Base-by-base conservation (phyloP, 1,284 basidiomycete genomes). In the Sanghuangporus weigelae region DNA sequence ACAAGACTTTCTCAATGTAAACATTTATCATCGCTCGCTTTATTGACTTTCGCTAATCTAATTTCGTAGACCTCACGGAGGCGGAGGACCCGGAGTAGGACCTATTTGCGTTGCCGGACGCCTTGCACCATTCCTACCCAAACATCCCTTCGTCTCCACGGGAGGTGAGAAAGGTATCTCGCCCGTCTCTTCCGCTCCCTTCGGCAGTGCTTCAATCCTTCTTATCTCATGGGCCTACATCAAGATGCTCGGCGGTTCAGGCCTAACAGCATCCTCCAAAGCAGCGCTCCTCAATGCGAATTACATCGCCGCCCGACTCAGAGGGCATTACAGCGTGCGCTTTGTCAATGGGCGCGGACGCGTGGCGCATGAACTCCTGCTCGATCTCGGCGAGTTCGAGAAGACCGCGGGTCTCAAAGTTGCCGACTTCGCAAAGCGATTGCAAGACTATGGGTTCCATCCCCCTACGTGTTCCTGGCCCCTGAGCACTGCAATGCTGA, bases 221-320 rank as follows among this genome's bases (percentile, higher is more conserved):
- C 84, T 96, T 67, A 98, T 99, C 73, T 98, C 96, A 1, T 99
- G 96, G 96, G 93, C 95, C 16, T 96, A 95, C 76, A 92, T 96
- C 81, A 95, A 93, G 81, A 98, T 98, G 96, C 87, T 98, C 38
- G 96, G 96, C 39, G 96, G 95, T 23, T 77, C 84, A 63, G 96
- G 96, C 16, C 83, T 99, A 49, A 86, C 87, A 48, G 84, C 93
- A 68, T 89, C 94, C 3, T 93, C 95, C 8, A 92, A 92, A 71
- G 79, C 93, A 36, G 93, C 96, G 1, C 82, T 99, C 35, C 83
- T 99, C 57, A 97, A 90, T 71, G 96, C 96, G 63, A 99, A 99
- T 77, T 99, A 99, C 76, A 97, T 98, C 82, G 95, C 96, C 11
- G 83, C 89, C 70, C 85, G 94, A 55, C 84, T 99, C 35, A 83